Percentiles rank a stretch among this genome's conserved stretches.
These are phyloP conservation scores for Mortierella polycephala DNA, from an alignment of 371 early-diverging fungal genomes.

Conservation along the genomic window DNA sequence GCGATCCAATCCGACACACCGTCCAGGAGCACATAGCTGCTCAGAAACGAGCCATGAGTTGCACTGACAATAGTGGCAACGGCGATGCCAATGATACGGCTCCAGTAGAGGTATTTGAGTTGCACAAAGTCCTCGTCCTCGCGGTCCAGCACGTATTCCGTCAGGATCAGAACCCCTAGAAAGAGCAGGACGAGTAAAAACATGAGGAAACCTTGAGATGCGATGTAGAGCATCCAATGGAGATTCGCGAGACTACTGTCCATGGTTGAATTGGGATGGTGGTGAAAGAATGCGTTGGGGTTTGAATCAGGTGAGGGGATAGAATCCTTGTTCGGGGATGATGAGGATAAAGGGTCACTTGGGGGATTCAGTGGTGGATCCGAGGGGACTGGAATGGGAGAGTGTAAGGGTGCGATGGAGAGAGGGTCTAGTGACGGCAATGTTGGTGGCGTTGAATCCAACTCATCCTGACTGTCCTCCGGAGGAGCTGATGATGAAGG, in stretches of 20 bases:
- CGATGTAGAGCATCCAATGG: slow-evolving; percentile 21
- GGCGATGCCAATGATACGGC: slow-evolving; percentile 26
- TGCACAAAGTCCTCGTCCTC: slow-evolving; percentile 40
- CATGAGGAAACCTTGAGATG: slow-evolving; percentile 14
- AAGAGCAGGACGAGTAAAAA: slow-evolving; percentile 18
- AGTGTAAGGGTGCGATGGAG: no score
- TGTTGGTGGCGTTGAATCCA: no score
- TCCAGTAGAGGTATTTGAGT: slow-evolving; percentile 25
- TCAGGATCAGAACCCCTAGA: slow-evolving; percentile 43
- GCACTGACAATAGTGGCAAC: slow-evolving; percentile 35
- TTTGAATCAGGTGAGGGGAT: background rate
- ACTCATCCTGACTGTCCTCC: no score
- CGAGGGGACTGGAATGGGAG: no score
- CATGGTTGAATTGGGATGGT: slow-evolving; percentile 8
- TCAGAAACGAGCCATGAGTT: slow-evolving; percentile 33
- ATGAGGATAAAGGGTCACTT: background rate
- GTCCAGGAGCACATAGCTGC: slow-evolving; percentile 43
- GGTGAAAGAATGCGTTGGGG: slow-evolving; percentile 3
- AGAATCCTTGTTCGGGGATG: background rate
- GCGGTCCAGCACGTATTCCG: slow-evolving; percentile 41
- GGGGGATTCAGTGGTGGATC: background rate
- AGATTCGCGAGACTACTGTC: slow-evolving; percentile 14
- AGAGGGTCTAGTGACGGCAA: no score
- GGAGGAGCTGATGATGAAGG: no score
- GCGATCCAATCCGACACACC: slow-evolving; percentile 48